Base-by-base conservation (phyloP, 2,329 filamentous ascomycete species). In the Aspergillus pseudonomiae region DNA sequence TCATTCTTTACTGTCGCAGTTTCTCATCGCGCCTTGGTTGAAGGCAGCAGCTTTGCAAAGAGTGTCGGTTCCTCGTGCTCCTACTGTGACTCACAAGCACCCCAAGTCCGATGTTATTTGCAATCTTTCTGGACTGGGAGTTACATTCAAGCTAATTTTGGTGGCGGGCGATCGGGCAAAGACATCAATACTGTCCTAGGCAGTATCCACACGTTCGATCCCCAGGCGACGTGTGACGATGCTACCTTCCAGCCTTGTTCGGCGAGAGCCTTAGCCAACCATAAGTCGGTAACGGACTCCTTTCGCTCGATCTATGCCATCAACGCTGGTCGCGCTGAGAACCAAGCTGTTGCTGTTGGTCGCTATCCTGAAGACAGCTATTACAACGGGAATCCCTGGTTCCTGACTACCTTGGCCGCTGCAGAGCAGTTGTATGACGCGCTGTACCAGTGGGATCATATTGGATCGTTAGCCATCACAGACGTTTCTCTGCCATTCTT, bases 341-440 rank as follows among this genome's bases (percentile, higher is more conserved):
- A 73, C 3, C 55, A 62, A 12, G 75, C 74, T 19, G 78, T 83
- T 32, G 79, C 82, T 2, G 77, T 83, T 12, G 89, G 90, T 50
- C 83, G 90, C 60, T 92, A 92, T 73, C 78, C 87, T 0, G 89
- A 92, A 75, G 91, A 96, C 69, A 78, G 82, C 4, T 95, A 94
- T 78, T 90, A 89, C 76, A 87, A 87, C 64, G 91, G 91, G 1
- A 93, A 95, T 75, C 92, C 92, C 1, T 95, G 92, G 92, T 85
- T 93, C 70, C 83, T 94, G 14, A 85, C 85, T 70, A 94, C 90
- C 1, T 82, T 93, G 34, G 91, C 91, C 1, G 91, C 91, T 0
- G 92, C 91, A 3, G 92, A 95, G 77, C 89, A 91, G 73, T 84
- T 96, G 3, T 94, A 93, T 74, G 89, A 91, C 70, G 89, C 92